Evolutionary conservation across 2,329 filamentous ascomycete species (phyloP), one percentile per base, ranked within the genome.

Genomic region (Clarireedia sp.): DNA sequence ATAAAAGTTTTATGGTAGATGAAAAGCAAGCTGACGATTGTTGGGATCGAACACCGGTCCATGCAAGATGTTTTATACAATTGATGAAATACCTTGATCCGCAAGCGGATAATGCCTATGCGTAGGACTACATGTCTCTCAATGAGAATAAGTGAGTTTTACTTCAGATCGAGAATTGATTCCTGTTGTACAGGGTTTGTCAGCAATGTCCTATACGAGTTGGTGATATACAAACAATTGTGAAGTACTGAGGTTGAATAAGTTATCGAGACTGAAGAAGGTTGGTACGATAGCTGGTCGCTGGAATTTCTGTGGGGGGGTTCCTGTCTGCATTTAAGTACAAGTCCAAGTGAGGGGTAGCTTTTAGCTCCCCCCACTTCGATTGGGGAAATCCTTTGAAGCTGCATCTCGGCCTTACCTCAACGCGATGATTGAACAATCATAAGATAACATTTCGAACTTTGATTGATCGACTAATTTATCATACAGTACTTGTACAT

Each of bases 31-130:
- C 40, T 51, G 36, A 54, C 67, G 62, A 57, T 59, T 58, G 59
- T 61, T 62, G 63, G 62, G 75, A 71, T 74, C 74, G 75, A 76
- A 78, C 81, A 85, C 81, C 81, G 81, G 81, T 79, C 78, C 81
- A 85, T 79, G 79, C 80, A 74, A 74, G 66, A 71, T 68, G 71
- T 68, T 70, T 50, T 50, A 73, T 74, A 75, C 72, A 63, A 57
- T 65, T 56, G 56, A 61, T 64, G 55, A 64, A 64, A 67, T 69
- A 68, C 66, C 67, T 69, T 68, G 67, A 69, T 64, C 65, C 63
- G 59, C 48, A 51, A 52, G 59, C 57, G 66, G 65, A 67, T 63
- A 69, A 68, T 62, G 56, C 65, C 64, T 64, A 57, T 61, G 63
- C 43, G 60, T 60, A 26, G 63, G 64, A 64, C 57, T 50, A 58